Conservation (phyloP, 148 eudicot species). For the Nyssa sinensis region DNA sequence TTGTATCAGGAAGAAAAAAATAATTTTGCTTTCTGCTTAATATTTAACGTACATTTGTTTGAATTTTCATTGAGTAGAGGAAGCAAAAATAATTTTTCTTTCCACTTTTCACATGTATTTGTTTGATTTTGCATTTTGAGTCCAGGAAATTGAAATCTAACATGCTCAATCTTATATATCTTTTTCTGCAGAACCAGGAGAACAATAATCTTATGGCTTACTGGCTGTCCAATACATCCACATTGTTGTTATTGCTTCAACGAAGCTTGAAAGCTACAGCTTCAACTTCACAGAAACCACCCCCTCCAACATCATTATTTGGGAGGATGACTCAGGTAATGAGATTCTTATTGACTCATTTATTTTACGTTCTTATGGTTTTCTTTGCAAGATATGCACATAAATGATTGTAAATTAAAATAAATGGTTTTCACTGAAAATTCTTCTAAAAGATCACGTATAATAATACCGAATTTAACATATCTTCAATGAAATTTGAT, state of each 20-base stretch:
- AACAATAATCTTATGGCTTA: slow-evolving; percentile 67
- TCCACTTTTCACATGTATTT: neutral
- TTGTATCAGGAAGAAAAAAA: neutral
- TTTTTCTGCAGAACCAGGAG: slow-evolving; percentile 54
- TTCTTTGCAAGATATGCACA: neutral
- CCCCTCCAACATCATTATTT: slow-evolving; percentile 79
- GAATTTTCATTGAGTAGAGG: no score
- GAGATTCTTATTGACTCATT: slow-evolving; percentile 4
- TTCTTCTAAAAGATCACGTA: neutral
- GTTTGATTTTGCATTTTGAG: neutral
- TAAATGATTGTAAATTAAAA: neutral
- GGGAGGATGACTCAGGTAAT: slow-evolving; percentile 88
- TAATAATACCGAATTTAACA: neutral
- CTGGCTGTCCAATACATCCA: slow-evolving; percentile 88
- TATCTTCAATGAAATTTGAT: neutral
- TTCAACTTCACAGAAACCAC: slow-evolving; percentile 63
- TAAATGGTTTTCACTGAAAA: neutral
- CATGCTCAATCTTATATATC: neutral
- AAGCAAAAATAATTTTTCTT: neutral
- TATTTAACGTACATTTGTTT: no score
- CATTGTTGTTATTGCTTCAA: slow-evolving; percentile 70
- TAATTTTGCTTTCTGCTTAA: neutral
- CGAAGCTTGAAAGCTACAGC: slow-evolving; percentile 49
- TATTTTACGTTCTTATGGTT: neutral
- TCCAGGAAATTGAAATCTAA: neutral